A percentile compares a stretch with the other conserved stretches of the same genome.
Evolutionary conservation across 1,284 basidiomycete genomes (phyloP).

Genomic region (Amylostereum chailletii): DNA sequence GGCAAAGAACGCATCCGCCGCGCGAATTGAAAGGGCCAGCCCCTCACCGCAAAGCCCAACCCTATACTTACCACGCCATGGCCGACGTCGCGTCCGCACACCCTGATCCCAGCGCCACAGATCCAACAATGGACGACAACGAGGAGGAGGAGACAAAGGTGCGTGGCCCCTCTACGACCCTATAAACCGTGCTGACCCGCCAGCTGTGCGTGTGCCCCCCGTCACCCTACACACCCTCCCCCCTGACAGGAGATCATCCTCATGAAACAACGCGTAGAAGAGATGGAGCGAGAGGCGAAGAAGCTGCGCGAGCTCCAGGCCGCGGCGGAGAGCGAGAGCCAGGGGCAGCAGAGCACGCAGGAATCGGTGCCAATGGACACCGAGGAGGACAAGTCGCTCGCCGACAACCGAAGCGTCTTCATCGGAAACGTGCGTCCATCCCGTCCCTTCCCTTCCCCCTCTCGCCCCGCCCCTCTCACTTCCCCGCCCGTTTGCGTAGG

Average conservation of each 20-base stretch:
- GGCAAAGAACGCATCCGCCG: too few relatives aligned
- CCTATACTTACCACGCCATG: slow-evolving; percentile 15
- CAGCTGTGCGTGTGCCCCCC: not conserved
- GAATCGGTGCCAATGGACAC: slow-evolving; percentile 52
- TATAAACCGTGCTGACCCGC: not conserved
- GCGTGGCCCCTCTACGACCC: slow-evolving; percentile 9
- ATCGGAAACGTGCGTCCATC: slow-evolving; percentile 83
- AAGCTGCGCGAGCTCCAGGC: slow-evolving; percentile 88
- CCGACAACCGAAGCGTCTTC: slow-evolving; percentile 88
- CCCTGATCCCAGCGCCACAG: slow-evolving; percentile 18
- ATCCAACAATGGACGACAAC: slow-evolving; percentile 22
- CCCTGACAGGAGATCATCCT: slow-evolving; percentile 59
- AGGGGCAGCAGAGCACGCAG: slow-evolving; percentile 27
- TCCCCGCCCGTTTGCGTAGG: slow-evolving; percentile 40
- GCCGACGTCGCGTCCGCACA: slow-evolving; percentile 21
- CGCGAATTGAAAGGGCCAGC: too few relatives aligned
- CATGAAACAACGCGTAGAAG: slow-evolving; percentile 90
- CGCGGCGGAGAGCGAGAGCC: slow-evolving; percentile 61
- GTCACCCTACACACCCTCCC: not conserved
- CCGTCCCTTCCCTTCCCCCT: not conserved
- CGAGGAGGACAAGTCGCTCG: slow-evolving; percentile 68
- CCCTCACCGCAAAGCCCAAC: too few relatives aligned
- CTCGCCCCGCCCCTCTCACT: slow-evolving; percentile 2
- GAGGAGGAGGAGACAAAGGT: slow-evolving; percentile 31
- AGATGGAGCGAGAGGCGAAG: slow-evolving; percentile 88